Evolutionary conservation across 2,329 filamentous ascomycete genomes (phyloP).

Genomic region (Aureobasidium sp.): DNA sequence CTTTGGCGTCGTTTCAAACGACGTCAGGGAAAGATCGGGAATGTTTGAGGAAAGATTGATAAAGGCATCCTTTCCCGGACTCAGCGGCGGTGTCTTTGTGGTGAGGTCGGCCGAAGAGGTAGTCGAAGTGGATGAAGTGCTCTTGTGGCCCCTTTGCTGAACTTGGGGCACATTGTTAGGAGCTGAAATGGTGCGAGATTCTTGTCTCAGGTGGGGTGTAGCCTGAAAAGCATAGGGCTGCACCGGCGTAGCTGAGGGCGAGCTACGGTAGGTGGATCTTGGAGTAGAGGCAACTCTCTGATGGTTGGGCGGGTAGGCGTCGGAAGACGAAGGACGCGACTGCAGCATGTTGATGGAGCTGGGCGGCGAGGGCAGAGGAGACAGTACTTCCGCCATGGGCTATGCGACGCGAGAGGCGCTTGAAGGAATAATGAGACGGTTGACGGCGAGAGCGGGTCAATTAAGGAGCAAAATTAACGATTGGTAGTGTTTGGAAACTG

Average conservation of each 20-base stretch:
- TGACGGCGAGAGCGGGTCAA: not conserved
- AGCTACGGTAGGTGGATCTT: constrained; percentile 37
- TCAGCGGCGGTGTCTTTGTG: constrained; percentile 11
- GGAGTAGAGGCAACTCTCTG: constrained; percentile 36
- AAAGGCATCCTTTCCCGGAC: constrained; percentile 30
- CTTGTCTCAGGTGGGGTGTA: constrained; percentile 50
- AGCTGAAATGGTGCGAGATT: constrained; percentile 49
- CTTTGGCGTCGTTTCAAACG: constrained; percentile 55
- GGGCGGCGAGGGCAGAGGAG: constrained; percentile 41
- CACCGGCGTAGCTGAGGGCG: constrained; percentile 37
- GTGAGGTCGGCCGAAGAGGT: constrained; percentile 26
- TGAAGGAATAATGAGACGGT: not conserved
- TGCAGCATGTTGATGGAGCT: constrained; percentile 46
- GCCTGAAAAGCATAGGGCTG: constrained; percentile 45
- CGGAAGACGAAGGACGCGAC: constrained; percentile 36
- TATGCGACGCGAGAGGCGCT: not conserved
- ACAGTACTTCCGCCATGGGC: constrained; percentile 40
- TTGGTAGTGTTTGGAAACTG: constrained; percentile 5
- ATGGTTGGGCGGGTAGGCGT: constrained; percentile 39
- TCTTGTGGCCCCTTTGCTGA: constrained; percentile 35
- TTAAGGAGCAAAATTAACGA: constrained; percentile 11
- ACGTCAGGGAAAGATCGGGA: constrained; percentile 49
- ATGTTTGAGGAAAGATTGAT: constrained; percentile 46
- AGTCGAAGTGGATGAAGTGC: constrained; percentile 47
- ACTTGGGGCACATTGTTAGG: constrained; percentile 34